Conservation (phyloP, 495 filamentous ascomycete genomes). For the Geopyxis carbonaria region DNA sequence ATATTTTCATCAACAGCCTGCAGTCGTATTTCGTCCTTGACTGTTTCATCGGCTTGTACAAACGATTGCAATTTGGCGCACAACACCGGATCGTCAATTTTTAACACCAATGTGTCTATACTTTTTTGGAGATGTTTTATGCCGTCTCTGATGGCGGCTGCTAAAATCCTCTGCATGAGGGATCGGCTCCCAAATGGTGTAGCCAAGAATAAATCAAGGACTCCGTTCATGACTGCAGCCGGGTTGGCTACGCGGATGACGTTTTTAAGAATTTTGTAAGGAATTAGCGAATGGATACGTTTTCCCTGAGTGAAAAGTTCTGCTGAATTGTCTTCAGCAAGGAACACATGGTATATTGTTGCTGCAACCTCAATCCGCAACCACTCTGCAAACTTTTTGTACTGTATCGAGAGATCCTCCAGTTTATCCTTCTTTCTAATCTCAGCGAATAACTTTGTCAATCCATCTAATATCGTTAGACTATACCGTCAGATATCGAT, state of each 20-base stretch:
- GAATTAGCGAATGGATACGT: conserved; percentile 80
- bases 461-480: conserved; percentile 41
- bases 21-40: conserved; percentile 54
- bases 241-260: conserved; percentile 92
- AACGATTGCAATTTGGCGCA: conserved; percentile 67
- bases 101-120: conserved; percentile 55
- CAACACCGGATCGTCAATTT: conserved; percentile 65
- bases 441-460: conserved; percentile 84
- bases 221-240: conserved; percentile 80
- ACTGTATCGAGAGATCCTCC: conserved; percentile 75
- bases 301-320: conserved; percentile 90
- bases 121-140: conserved; percentile 67
- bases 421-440: conserved; percentile 76
- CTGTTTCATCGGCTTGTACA: conserved; percentile 49
- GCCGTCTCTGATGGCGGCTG: conserved; percentile 77
- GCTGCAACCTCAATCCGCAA: conserved; percentile 92
- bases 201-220: conserved; percentile 86
- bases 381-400: conserved; percentile 98
- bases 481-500: conserved; percentile 5
- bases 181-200: conserved; percentile 84
- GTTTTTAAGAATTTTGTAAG: conserved; percentile 86
- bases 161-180: conserved; percentile 81
- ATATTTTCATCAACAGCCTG: conserved; percentile 53
- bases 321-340: conserved; percentile 93
- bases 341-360: conserved; percentile 90